Evolutionary conservation across 768 basidiomycete genomes (phyloP).

Genomic region (Infundibulicybe gibba): DNA sequence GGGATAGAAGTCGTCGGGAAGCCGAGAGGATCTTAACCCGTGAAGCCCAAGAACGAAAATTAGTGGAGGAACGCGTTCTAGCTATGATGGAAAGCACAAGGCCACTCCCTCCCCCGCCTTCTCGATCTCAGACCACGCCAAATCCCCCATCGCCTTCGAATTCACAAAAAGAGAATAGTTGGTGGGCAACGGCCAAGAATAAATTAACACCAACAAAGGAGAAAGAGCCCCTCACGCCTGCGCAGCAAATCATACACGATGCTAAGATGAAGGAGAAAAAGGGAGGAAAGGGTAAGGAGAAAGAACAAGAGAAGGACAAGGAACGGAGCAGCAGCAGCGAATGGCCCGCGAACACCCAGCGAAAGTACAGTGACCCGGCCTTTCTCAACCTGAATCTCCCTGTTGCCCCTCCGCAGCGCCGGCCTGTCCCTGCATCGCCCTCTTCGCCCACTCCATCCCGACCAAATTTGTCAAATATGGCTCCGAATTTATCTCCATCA

Average conservation of each 20-base stretch:
- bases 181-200: slow-evolving; percentile 78
- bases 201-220: slow-evolving; percentile 78
- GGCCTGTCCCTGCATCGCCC: slow-evolving; percentile 49
- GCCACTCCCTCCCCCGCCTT: slow-evolving; percentile 55
- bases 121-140: slow-evolving; percentile 51
- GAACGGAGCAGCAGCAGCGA: slow-evolving; percentile 26
- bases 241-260: slow-evolving; percentile 78
- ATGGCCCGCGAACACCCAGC: slow-evolving; percentile 53
- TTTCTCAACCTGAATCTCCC: slow-evolving; percentile 53
- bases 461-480: slow-evolving; percentile 42
- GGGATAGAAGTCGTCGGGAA: slow-evolving; percentile 71
- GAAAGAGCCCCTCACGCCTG: slow-evolving; percentile 71
- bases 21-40: slow-evolving; percentile 72
- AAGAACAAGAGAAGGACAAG: slow-evolving; percentile 57
- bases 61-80: slow-evolving; percentile 70
- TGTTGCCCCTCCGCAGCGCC: slow-evolving; percentile 37
- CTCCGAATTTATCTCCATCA: slow-evolving; percentile 60
- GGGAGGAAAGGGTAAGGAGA: slow-evolving; percentile 42
- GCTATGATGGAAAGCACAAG: slow-evolving; percentile 62
- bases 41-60: slow-evolving; percentile 66
- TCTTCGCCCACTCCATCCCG: slow-evolving; percentile 64
- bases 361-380: slow-evolving; percentile 56
- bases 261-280: slow-evolving; percentile 66
- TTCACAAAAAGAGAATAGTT: slow-evolving; percentile 64
- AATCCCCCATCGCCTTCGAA: slow-evolving; percentile 61